Base-by-base conservation (phyloP, 345 rosid genomes). In the Mangifera indica region DNA sequence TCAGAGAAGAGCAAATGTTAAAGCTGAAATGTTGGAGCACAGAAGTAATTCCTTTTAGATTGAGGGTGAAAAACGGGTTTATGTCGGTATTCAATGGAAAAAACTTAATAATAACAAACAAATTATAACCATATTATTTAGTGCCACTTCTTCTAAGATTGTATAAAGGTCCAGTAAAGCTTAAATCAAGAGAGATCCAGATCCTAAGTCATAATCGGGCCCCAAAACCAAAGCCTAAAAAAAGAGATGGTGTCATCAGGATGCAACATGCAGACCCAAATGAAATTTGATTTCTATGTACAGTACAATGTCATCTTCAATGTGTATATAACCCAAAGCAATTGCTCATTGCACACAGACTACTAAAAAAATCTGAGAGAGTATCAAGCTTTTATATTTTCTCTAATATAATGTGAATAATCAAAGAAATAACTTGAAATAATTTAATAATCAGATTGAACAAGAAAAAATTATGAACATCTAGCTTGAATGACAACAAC, bases 261-360 rank as follows among this genome's bases (percentile, higher is more conserved):
- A 18, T 15, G 18, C 15, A 15, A 48, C 52, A 49, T 49, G 53
- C 53, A 49, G 53, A 15, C 53, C 52, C 52, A 48, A 0, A 3
- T 34, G 2, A 1, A 34, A 1, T 48, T 48, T 11, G 4, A 13
- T 48, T 48, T 48, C 52, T 48, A 15, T 48, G 52, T 12, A 48
- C 52, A 48, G 17, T 13, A 48, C 52, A 13, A 48, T 48, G 52
- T 15, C 52, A 10, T 18, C 53, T 49, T 49, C 53, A 49, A 3
- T 49, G 18, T 13, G 17, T 49, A 49, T 46, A 46, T 13, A 49
- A 49, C 6, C 53, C 53, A 49, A 18, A 13, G 53, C 53, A 49
- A 2, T 17, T 7, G 53, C 53, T 49, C 15, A 67, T 67, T 67
- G 60, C 21, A 53, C 71, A 67, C 60, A 52, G 60, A 64, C 21